Evolutionary conservation across 805 yeast genomes (phyloP), one percentile per base, ranked within the genome.

Genomic region (Lipomyces yamanashiensis): DNA sequence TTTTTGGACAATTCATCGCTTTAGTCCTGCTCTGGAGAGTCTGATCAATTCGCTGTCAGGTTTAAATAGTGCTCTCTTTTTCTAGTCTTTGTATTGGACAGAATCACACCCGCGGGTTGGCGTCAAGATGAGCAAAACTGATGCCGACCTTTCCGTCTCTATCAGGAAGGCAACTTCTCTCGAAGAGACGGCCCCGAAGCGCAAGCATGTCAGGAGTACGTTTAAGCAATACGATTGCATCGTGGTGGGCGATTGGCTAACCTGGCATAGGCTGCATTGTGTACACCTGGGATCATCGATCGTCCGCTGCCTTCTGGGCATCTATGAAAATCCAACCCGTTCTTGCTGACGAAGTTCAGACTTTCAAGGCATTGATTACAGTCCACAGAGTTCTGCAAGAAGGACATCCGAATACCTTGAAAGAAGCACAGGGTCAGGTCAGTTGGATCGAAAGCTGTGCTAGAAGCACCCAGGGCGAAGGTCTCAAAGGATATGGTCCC

Each of bases 381-480:
- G 82, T 92, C 54, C 98, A 93, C 72, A 92, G 93, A 72, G 93
- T 95, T 6, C 78, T 93, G n/a, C 98, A 95, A 75, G 99, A 93
- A 76, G 99, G 99, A n/a, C 98, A 93, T 74, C 91, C 91, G 13
- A 83, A 90, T 34, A 86, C 90, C 6, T 78, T 93, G 71, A 81
- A 84, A 57, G 97, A 91, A 71, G 98, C 91, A 1, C 88, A 85
- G 71, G 81, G 85, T 66, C 90, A 92, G 74, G 79, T 86, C 56
- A 88, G 86, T 58, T 93, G 96, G 87, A 80, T 93, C 54, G 84
- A 86, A 60, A 84, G 92, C 17, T 79, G 95, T 61, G 87, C 87
- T 1, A 81, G 91, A 48, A 80, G 66, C 10, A 74, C 76, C 44
- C 74, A 73, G 23, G 77, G 78, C n/a, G 80, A 77, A 37, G 79